These are phyloP conservation scores for Phymatotrichopsis omnivora DNA, from an alignment of 2,329 filamentous ascomycete genomes.

Conservation along the genomic window DNA sequence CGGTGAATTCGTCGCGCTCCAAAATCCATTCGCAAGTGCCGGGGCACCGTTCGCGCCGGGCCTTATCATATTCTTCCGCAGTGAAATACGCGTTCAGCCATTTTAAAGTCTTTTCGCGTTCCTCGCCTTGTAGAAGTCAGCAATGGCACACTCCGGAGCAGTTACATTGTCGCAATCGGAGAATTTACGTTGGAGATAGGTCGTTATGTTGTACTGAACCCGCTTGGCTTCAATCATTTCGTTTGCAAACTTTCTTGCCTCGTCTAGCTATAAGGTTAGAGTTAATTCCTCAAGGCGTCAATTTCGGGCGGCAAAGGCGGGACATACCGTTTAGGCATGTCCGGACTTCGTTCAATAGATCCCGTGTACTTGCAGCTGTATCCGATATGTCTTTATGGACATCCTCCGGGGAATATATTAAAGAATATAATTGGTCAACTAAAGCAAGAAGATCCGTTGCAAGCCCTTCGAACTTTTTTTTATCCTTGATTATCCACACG, in stretches of 20 bases:
- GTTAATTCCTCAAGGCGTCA: not conserved
- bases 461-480: not conserved
- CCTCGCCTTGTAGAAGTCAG: not conserved
- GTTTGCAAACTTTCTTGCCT: not conserved
- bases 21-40: conserved; percentile 2
- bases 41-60: not conserved
- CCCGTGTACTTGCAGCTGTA: no score
- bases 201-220: no score
- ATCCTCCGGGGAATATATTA: not conserved
- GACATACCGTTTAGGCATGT: not conserved
- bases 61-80: not conserved
- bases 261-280: not conserved
- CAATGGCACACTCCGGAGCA: not conserved
- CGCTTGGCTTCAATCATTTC: not conserved
- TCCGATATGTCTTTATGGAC: no score
- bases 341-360: not conserved
- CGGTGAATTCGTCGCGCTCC: not conserved
- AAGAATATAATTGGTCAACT: not conserved
- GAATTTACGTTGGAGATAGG: not conserved
- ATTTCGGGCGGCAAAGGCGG: no score
- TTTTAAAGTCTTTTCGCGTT: not conserved
- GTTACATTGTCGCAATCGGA: no score
- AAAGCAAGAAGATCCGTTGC: not conserved
- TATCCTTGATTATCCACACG: conserved; percentile 1
- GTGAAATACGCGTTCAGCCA: not conserved